Percentiles rank a stretch among this genome's conserved stretches.
phyloP scores from a whole-genome alignment of 768 basidiomycete species.

The Clavulina sp. region DNA sequence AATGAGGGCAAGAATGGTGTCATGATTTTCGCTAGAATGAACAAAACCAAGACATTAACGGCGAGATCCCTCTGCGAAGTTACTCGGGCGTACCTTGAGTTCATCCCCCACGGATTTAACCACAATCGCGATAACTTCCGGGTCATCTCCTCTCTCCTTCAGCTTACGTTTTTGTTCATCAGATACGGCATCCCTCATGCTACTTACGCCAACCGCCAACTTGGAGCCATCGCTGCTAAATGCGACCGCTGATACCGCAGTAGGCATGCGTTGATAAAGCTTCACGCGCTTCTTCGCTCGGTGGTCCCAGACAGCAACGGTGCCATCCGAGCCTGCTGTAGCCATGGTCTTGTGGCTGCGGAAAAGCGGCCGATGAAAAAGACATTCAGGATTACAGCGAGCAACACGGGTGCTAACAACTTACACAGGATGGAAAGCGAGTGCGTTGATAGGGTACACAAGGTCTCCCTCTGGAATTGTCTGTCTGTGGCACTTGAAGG shows the following conservation, averaged over 20 bases:
- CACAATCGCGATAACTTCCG: not conserved
- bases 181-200: not conserved
- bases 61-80: too few relatives aligned
- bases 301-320: slow-evolving; percentile 95
- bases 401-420: slow-evolving; percentile 14
- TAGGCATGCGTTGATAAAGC: slow-evolving; percentile 66
- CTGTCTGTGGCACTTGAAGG: slow-evolving; percentile 93
- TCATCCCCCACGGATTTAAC: not conserved
- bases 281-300: slow-evolving; percentile 88
- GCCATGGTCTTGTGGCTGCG: slow-evolving; percentile 82
- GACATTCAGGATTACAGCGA: not conserved
- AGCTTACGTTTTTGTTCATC: not conserved
- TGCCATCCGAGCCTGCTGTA: slow-evolving; percentile 85
- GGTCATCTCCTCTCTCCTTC: not conserved
- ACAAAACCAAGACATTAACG: too few relatives aligned
- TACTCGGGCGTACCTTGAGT: not conserved
- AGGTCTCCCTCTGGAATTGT: slow-evolving; percentile 82
- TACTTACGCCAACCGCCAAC: not conserved
- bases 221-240: slow-evolving; percentile 13
- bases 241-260: slow-evolving; percentile 25
- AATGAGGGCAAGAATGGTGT: too few relatives aligned
- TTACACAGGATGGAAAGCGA: slow-evolving; percentile 83
- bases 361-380: not conserved
- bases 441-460: slow-evolving; percentile 89
- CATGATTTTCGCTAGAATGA: too few relatives aligned